Percentiles rank a stretch among this genome's conserved stretches.
These are phyloP conservation scores for Phaeosphaeria sp. DNA, from an alignment of 2,329 filamentous ascomycete genomes.

Conservation along the genomic window DNA sequence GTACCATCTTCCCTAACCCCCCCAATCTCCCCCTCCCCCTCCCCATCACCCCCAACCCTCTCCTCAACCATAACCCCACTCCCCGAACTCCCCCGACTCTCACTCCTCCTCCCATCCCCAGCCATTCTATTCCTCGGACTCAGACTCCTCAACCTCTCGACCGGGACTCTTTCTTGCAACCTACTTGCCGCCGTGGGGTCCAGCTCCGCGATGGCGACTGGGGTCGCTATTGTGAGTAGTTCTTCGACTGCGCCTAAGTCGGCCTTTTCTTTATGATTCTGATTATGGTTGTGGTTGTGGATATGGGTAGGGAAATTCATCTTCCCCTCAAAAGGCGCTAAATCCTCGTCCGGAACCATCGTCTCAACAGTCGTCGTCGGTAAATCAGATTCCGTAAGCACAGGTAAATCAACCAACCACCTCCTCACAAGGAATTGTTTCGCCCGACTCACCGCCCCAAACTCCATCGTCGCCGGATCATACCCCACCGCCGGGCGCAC, in stretches of 20 bases:
- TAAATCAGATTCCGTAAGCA: conserved; percentile 18
- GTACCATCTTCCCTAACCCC: conserved; percentile 7
- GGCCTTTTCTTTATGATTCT: too few species aligned
- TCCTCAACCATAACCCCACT: conserved; percentile 49
- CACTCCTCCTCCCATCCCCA: background rate
- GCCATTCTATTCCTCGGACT: conserved; percentile 36
- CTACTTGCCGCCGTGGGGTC: conserved; percentile 44
- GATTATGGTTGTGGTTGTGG: too few species aligned
- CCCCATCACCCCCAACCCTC: conserved; percentile 29
- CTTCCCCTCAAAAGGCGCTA: too few species aligned
- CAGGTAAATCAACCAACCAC: conserved; percentile 50
- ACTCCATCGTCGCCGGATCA: conserved; percentile 45
- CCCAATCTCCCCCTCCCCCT: conserved; percentile 8
- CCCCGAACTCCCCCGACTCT: conserved; percentile 17
- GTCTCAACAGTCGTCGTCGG: too few species aligned
- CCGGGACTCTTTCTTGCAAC: conserved; percentile 25
- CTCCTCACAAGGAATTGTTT: conserved; percentile 49
- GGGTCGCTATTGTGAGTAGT: conserved; percentile 43
- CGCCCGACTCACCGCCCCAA: conserved; percentile 48
- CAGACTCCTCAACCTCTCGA: conserved; percentile 36
- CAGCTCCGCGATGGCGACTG: conserved; percentile 45
- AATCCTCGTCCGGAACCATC: too few species aligned
- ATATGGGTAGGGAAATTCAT: too few species aligned
- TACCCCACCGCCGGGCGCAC: conserved; percentile 42
- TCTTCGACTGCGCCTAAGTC: conserved; percentile 42